Base-by-base conservation (phyloP, 768 basidiomycete genomes). In the Suillus tomentosus region DNA sequence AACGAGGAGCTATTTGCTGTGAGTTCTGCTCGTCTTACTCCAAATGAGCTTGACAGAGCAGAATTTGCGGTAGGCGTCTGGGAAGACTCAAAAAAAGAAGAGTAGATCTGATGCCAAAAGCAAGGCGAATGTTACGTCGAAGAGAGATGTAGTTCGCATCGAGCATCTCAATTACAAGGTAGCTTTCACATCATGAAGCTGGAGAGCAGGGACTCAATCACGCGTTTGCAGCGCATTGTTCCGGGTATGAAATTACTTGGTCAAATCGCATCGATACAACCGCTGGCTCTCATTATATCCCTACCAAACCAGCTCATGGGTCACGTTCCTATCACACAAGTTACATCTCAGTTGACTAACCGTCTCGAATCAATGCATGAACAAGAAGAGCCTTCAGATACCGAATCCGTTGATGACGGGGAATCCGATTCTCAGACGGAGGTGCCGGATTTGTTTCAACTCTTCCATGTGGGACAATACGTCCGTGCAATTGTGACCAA, bases 151-250 rank as follows among this genome's bases (percentile, higher is more conserved):
- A 47, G 81, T 90, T 62, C 89, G 95, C 62, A 87, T 96, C 45
- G 95, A 98, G 72, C 92, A 95, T 75, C 80, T 97, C 45, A 97
- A 95, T 71, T 96, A 97, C 81, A 97, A 96, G 80, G 94, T 92
- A 62, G 61, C 74, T 69, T 22, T 10, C 22, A 39, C 64, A 43
- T 42, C 17, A 42, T 42, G 40, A 19, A 31, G 57, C 19, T 42
- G 24, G 6, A 42, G 19, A 13, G 27, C 37, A 27, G 2, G 24
- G 24, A 40, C 56, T 76, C 63, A 40, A 22, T 42, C 8, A 11
- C 31, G 62, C 31, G 63, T 47, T 2, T 19, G 31, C 70, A 96
- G 94, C 87, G 94, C 68, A 79, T 97, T 14, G 77, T 81, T 51
- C 79, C 87, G 42, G 96, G 95, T 43, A 95, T 94, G 85, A 94